These are phyloP conservation scores for Orobanche coerulescens DNA, from an alignment of 257 asterid genomes.

Conservation along the genomic window DNA sequence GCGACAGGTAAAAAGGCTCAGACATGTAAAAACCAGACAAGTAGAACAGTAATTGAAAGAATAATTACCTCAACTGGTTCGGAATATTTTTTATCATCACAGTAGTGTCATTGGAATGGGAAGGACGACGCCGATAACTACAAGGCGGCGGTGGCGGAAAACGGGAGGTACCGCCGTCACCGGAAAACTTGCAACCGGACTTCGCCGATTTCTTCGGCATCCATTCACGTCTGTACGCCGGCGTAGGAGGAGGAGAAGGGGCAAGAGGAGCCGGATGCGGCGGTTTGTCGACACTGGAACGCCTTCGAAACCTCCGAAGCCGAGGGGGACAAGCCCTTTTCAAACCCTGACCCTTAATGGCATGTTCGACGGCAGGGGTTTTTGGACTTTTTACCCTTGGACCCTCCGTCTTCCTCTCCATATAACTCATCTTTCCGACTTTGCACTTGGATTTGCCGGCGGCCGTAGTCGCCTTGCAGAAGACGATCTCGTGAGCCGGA, in stretches of 20 bases:
- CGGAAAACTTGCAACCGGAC: neutral
- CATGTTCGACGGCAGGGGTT: neutral
- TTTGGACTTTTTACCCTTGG: neutral
- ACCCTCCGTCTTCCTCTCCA: neutral
- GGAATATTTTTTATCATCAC: conserved; percentile 35
- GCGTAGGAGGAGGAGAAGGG: no score
- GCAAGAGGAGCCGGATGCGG: no score
- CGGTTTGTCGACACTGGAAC: neutral
- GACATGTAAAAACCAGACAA: no score
- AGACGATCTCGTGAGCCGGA: neutral
- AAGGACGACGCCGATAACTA: neutral
- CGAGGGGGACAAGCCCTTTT: neutral
- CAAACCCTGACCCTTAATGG: neutral
- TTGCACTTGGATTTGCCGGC: neutral
- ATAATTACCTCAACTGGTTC: conserved; percentile 33
- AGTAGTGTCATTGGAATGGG: neutral
- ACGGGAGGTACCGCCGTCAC: neutral
- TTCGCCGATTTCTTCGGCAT: neutral
- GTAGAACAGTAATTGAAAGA: no score
- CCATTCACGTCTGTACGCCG: neutral
- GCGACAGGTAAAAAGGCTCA: no score
- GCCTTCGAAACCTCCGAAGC: neutral
- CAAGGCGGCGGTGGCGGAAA: neutral
- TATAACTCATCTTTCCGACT: neutral
- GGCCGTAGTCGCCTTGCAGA: neutral